Evolutionary conservation across 208 protist species (phyloP).

Genomic region (Wallacemonas sp.): DNA sequence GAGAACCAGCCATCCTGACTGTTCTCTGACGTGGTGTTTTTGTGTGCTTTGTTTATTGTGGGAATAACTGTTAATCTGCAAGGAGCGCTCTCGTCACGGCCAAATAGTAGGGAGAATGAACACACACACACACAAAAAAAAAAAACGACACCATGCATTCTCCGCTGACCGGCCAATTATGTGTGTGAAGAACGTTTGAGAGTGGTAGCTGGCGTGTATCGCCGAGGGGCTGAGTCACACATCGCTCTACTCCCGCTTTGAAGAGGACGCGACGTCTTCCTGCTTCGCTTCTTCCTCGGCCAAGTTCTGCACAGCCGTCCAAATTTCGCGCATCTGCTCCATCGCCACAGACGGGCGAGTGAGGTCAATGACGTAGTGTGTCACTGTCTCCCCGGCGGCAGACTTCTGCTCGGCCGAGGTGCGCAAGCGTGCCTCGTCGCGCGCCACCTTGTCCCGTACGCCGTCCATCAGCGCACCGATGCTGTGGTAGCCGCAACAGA

Average conservation of each 20-base stretch:
- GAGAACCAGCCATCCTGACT: too few relatives aligned
- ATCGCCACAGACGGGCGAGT: conserved; percentile 46
- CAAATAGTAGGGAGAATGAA: too few relatives aligned
- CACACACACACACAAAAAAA: too few relatives aligned
- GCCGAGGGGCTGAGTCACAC: too few relatives aligned
- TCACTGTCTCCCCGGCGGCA: conserved; percentile 26
- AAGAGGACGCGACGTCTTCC: not conserved
- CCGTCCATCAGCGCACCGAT: conserved; percentile 39
- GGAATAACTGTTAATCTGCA: too few relatives aligned
- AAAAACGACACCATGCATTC: too few relatives aligned
- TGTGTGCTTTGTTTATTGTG: too few relatives aligned
- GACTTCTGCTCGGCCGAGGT: conserved; percentile 3
- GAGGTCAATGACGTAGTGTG: conserved; percentile 74
- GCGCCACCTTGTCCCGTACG: conserved; percentile 40
- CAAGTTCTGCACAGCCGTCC: conserved; percentile 45
- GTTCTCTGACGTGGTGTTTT: too few relatives aligned
- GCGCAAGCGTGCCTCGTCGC: conserved; percentile 44
- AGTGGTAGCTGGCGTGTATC: too few relatives aligned
- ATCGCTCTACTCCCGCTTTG: not conserved
- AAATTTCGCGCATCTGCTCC: conserved; percentile 61
- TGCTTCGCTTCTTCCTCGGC: conserved; percentile 23
- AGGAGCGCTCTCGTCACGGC: too few relatives aligned
- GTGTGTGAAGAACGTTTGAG: too few relatives aligned
- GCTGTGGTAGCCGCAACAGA: conserved; percentile 48
- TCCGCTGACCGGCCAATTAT: too few relatives aligned